Conservation (phyloP, 108 stramenopile genomes). For the Cyclotella distinguenda region DNA sequence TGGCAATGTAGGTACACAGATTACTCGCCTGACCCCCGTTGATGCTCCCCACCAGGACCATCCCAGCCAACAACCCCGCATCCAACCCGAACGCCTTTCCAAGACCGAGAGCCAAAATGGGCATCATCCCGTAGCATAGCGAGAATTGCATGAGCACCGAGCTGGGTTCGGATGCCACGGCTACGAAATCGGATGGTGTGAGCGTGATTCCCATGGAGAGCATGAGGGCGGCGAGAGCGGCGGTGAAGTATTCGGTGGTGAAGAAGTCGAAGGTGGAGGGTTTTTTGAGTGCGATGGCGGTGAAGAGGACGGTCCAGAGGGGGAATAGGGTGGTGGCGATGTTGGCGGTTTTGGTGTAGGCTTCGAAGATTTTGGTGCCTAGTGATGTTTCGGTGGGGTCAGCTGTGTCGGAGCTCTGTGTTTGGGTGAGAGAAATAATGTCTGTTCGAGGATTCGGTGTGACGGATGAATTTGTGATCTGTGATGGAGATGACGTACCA, state of each 20-base stretch:
- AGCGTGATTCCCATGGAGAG: conserved; percentile 98
- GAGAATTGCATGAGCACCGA: conserved; percentile 91
- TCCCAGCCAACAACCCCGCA: conserved; percentile 91
- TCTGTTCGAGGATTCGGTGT: neutral
- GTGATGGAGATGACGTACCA: conserved; percentile 4
- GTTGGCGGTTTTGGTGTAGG: conserved; percentile 80
- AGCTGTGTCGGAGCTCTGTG: conserved; percentile 7
- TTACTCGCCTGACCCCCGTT: conserved; percentile 98
- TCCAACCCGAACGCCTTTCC: conserved; percentile 81
- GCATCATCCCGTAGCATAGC: conserved; percentile 97
- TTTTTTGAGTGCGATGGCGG: conserved; percentile 81
- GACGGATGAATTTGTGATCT: neutral
- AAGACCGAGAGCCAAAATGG: conserved; percentile 78
- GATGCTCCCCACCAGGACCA: conserved; percentile 95
- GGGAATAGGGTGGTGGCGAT: conserved; percentile 91
- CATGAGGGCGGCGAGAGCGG: conserved; percentile 90
- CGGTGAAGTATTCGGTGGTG: conserved; percentile 95
- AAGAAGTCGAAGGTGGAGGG: conserved; percentile 95
- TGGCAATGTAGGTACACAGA: conserved; percentile 97
- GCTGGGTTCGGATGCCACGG: conserved; percentile 84
- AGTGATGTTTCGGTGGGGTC: conserved; percentile 33
- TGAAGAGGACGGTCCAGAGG: conserved; percentile 90
- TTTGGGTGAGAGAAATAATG: neutral
- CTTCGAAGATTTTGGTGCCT: conserved; percentile 74
- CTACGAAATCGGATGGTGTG: conserved; percentile 88